These are phyloP conservation scores for Cruciata laevipes DNA, from an alignment of 257 asterid species.

Conservation along the genomic window DNA sequence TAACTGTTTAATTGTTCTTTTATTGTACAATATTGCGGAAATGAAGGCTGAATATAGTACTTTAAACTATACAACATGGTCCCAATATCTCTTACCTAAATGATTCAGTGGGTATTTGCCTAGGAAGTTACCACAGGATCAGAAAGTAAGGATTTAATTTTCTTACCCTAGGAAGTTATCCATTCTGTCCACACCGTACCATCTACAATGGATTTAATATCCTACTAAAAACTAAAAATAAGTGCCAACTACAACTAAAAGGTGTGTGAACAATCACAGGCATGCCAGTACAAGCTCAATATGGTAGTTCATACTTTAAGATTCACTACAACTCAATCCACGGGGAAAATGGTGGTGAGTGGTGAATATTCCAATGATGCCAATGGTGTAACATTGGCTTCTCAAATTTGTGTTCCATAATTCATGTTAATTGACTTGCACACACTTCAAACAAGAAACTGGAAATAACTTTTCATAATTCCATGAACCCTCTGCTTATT, in stretches of 20 bases:
- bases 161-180: background rate
- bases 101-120: background rate
- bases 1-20: background rate
- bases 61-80: background rate
- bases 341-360: background rate
- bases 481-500: background rate
- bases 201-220: background rate
- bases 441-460: too few species aligned
- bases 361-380: background rate
- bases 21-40: background rate
- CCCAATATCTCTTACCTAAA: background rate
- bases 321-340: background rate
- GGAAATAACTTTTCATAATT: too few species aligned
- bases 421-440: background rate
- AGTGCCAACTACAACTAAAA: background rate
- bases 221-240: background rate
- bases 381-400: background rate
- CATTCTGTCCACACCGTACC: background rate
- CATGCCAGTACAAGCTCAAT: background rate
- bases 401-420: background rate
- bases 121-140: background rate
- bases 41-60: background rate
- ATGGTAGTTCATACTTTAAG: background rate
- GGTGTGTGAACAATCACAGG: slow-evolving; percentile 1
- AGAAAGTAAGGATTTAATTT: background rate